A percentile compares a stretch with the other conserved stretches of the same genome.
phyloP scores from a whole-genome alignment of 306 rosid species.

The Trichosanthes truncata region DNA sequence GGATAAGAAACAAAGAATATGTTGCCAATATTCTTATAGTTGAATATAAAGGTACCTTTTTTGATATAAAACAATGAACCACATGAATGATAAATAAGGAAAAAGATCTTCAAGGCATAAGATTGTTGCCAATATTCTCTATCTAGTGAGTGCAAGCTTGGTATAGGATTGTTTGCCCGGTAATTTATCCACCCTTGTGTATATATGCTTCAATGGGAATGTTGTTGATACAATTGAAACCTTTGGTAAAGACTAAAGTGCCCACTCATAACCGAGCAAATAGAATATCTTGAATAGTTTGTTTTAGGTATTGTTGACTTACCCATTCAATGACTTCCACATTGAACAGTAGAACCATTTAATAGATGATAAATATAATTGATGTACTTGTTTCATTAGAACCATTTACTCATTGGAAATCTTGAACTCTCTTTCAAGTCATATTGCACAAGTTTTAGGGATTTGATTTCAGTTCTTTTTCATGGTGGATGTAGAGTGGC shows the following conservation, averaged over 20 bases:
- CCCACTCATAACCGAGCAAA: not conserved
- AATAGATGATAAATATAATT: not conserved
- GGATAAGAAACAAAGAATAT: too few relatives aligned
- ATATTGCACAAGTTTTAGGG: conserved; percentile 7
- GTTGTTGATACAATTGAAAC: not conserved
- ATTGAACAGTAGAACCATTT: not conserved
- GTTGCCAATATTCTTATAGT: not conserved
- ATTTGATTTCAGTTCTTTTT: conserved; percentile 16
- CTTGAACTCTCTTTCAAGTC: not conserved
- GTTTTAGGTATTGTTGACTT: not conserved
- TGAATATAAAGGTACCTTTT: not conserved
- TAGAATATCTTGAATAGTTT: not conserved
- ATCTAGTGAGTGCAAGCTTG: not conserved
- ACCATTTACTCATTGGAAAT: not conserved
- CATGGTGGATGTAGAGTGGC: conserved; percentile 36
- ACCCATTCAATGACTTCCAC: not conserved
- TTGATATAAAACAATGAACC: not conserved
- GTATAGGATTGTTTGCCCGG: not conserved
- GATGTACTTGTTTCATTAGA: not conserved
- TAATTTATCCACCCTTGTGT: not conserved
- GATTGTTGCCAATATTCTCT: not conserved
- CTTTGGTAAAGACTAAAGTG: not conserved
- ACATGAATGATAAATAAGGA: not conserved
- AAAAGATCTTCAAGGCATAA: not conserved
- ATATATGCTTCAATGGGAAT: not conserved